A percentile compares a stretch with the other conserved stretches of the same genome.
Evolutionary conservation across 441 rosid species (phyloP).

Genomic region (Populus hybrid): DNA sequence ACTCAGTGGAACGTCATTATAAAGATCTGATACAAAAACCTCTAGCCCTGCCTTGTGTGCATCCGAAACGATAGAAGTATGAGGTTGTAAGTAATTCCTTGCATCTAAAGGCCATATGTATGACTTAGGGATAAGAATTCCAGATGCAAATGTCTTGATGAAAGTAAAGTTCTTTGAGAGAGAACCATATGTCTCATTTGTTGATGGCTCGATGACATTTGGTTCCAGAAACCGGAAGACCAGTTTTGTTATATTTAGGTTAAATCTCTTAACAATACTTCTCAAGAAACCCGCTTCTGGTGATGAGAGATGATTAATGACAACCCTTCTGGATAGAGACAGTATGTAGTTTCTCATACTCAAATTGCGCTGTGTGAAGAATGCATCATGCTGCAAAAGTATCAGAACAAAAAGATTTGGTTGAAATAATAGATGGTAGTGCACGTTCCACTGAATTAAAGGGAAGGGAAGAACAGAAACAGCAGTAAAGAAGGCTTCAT

Average conservation of each 20-base stretch:
- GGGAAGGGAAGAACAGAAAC: neutral
- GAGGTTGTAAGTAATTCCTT: slow-evolving; percentile 45
- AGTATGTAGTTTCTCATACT: slow-evolving; percentile 64
- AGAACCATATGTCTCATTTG: slow-evolving; percentile 68
- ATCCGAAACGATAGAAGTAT: slow-evolving; percentile 58
- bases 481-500: neutral
- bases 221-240: slow-evolving; percentile 54
- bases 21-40: slow-evolving; percentile 75
- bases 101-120: slow-evolving; percentile 63
- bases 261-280: slow-evolving; percentile 44
- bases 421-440: slow-evolving; percentile 7
- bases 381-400: slow-evolving; percentile 62
- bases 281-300: slow-evolving; percentile 76
- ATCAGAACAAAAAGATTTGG: slow-evolving; percentile 17
- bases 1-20: slow-evolving; percentile 61
- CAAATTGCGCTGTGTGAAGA: slow-evolving; percentile 67
- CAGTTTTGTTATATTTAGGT: slow-evolving; percentile 45
- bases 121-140: slow-evolving; percentile 74
- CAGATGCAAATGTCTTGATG: slow-evolving; percentile 83
- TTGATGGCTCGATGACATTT: slow-evolving; percentile 57
- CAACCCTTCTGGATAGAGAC: slow-evolving; percentile 41
- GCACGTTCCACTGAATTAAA: neutral
- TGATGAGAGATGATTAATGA: slow-evolving; percentile 63
- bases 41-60: slow-evolving; percentile 82
- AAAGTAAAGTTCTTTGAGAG: slow-evolving; percentile 60